Evolutionary conservation across 2,329 filamentous ascomycete species (phyloP).

Genomic region (Ilyonectria sp.): DNA sequence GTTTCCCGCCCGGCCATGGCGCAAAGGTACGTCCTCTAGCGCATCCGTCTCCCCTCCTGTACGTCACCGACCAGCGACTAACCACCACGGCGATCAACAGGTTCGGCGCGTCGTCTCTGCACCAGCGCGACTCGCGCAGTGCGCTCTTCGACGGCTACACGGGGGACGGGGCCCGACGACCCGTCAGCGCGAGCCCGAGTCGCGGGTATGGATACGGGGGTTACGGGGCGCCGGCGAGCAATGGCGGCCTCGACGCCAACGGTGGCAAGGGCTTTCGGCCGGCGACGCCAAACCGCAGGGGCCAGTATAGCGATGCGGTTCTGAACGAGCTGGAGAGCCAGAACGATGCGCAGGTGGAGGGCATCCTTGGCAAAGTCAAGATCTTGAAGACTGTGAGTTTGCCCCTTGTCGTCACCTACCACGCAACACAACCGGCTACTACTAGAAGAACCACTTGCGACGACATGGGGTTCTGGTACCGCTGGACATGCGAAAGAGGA

Average conservation of each 20-base stretch:
- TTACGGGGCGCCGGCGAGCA: slow-evolving; percentile 46
- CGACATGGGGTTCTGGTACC: background rate
- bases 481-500: background rate
- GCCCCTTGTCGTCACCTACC: background rate
- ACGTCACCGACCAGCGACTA: slow-evolving; percentile 29
- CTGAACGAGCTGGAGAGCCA: slow-evolving; percentile 95
- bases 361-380: slow-evolving; percentile 91
- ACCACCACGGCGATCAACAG: slow-evolving; percentile 55
- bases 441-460: background rate
- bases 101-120: slow-evolving; percentile 78
- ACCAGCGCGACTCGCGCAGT: slow-evolving; percentile 81
- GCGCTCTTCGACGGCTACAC: slow-evolving; percentile 84
- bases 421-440: background rate
- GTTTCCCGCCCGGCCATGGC: slow-evolving; percentile 47
- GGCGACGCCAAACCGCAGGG: slow-evolving; percentile 83
- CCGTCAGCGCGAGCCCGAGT: slow-evolving; percentile 63
- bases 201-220: slow-evolving; percentile 65
- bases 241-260: slow-evolving; percentile 50
- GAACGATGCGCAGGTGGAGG: slow-evolving; percentile 90
- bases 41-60: slow-evolving; percentile 2
- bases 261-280: slow-evolving; percentile 66
- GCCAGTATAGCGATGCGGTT: slow-evolving; percentile 93
- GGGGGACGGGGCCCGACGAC: slow-evolving; percentile 58
- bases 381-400: slow-evolving; percentile 87
- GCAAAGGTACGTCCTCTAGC: slow-evolving; percentile 51